Conservation (phyloP, 192 early-diverging fungal species). For the Physocladia obscura region DNA sequence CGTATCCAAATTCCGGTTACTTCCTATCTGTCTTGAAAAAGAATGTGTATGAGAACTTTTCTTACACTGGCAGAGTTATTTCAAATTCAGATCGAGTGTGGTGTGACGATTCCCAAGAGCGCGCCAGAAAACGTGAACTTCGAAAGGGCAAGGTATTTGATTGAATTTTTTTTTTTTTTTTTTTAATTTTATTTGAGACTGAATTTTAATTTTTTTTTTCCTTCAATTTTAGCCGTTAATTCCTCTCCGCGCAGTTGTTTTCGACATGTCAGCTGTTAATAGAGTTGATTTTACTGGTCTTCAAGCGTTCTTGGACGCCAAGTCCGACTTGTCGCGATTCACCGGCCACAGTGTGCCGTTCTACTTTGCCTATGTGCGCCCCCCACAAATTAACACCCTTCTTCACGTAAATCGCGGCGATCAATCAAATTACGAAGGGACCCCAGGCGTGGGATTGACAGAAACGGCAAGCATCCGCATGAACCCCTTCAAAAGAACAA, state of each 20-base stretch:
- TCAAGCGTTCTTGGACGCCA: constrained; percentile 69
- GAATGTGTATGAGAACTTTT: constrained; percentile 15
- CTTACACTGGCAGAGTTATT: constrained; percentile 18
- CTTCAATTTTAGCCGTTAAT: no score
- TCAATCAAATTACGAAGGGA: not conserved
- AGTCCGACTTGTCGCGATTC: constrained; percentile 53
- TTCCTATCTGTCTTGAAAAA: constrained; percentile 36
- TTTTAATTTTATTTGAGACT: no score
- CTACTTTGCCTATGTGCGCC: constrained; percentile 53
- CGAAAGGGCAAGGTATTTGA: not conserved
- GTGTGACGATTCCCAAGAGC: constrained; percentile 40
- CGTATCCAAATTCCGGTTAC: constrained; percentile 69
- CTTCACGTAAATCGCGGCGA: not conserved
- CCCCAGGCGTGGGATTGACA: not conserved
- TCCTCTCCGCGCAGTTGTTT: constrained; percentile 58
- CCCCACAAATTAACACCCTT: constrained; percentile 22
- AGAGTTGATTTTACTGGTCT: constrained; percentile 78
- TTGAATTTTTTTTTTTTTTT: no score
- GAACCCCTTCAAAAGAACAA: not conserved
- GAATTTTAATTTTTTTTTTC: no score
- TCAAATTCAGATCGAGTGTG: constrained; percentile 24
- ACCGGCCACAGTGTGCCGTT: constrained; percentile 47
- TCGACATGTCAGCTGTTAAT: constrained; percentile 80
- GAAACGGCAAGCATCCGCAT: not conserved
- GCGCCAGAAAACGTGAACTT: not conserved